phyloP scores from a whole-genome alignment of 2,329 filamentous ascomycete species.

The Colletotrichum horii region DNA sequence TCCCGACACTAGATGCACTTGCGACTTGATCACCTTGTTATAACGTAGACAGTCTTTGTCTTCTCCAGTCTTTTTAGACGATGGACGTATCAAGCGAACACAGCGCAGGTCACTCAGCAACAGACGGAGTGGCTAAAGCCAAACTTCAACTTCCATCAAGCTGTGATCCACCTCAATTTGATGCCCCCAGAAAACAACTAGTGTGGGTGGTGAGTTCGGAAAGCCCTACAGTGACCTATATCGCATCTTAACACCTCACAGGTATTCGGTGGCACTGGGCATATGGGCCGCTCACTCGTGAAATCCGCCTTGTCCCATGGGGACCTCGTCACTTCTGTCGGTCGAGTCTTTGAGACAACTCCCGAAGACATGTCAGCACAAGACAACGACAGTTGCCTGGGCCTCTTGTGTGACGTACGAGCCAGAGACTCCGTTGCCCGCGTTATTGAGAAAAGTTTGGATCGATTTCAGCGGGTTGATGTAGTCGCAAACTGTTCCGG shows the following conservation, averaged over 20 bases:
- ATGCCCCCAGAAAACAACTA: constrained; percentile 73
- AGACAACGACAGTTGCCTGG: constrained; percentile 75
- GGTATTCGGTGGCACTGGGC: constrained; percentile 96
- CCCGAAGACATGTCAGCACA: constrained; percentile 68
- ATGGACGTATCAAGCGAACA: constrained; percentile 17
- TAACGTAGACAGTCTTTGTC: neutral
- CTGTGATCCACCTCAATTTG: constrained; percentile 81
- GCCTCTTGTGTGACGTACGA: constrained; percentile 88
- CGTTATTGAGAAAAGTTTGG: constrained; percentile 73
- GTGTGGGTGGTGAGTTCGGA: constrained; percentile 80
- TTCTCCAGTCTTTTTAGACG: neutral
- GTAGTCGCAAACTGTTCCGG: constrained; percentile 93
- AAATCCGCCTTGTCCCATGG: constrained; percentile 80
- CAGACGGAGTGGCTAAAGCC: neutral
- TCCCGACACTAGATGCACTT: neutral
- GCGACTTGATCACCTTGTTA: neutral
- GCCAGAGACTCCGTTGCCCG: constrained; percentile 77
- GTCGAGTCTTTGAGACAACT: constrained; percentile 79
- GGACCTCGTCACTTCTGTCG: constrained; percentile 86
- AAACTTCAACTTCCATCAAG: constrained; percentile 75
- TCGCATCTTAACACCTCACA: constrained; percentile 33
- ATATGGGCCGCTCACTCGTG: constrained; percentile 91
- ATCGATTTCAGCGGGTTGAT: constrained; percentile 82
- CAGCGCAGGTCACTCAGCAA: neutral
- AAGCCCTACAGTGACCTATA: neutral